Evolutionary conservation across 2,329 filamentous ascomycete species (phyloP), one percentile per base, ranked within the genome.

Genomic region (Acrocalymma vagum): DNA sequence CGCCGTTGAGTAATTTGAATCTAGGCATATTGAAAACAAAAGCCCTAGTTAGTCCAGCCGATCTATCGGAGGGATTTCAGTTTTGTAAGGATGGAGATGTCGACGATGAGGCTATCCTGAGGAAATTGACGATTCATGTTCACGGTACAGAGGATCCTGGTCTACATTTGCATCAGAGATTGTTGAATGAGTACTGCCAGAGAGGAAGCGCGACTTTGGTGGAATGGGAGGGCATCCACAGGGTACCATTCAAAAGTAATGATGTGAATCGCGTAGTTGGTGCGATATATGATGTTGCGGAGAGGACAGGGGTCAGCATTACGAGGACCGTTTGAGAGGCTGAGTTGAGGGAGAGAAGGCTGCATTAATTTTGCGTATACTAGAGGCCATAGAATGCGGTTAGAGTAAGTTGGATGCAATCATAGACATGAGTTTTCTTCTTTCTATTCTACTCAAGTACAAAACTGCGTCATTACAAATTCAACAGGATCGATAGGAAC

Each of bases 141-240:
- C 85, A 88, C 69, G 86, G 86, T 0, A 52, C 83, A 46, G 71
- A 72, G 13, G 84, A 87, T 65, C 73, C 78, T 0, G 83, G 83
- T 0, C 57, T 90, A 16, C 70, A 79, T 43, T 67, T 81, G 29
- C 86, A 88, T 60, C 69, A 77, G 38, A 71, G 76, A 60, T 58
- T 86, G 52, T 59, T 83, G 34, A 65, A 80, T 7, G 67, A 79
- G 35, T 90, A 85, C 62, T 88, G 83, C 60, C 74, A 81, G 33
- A 60, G 72, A 8, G 77, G 74, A 0, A 81, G 72, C 3, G 72
- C 78, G 5, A 76, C 69, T 25, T 47, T 90, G 29, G 65, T 92
- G 1, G 85, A 90, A 64, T 92, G 88, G 88, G 79, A 88, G 42
- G 88, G 86, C 0, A 78, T 76, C 1, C 88, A 93, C 63, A 72